Evolutionary conservation across 2,329 filamentous ascomycete genomes (phyloP), one percentile per base, ranked within the genome.

Genomic region (Harringtonia lauricola): DNA sequence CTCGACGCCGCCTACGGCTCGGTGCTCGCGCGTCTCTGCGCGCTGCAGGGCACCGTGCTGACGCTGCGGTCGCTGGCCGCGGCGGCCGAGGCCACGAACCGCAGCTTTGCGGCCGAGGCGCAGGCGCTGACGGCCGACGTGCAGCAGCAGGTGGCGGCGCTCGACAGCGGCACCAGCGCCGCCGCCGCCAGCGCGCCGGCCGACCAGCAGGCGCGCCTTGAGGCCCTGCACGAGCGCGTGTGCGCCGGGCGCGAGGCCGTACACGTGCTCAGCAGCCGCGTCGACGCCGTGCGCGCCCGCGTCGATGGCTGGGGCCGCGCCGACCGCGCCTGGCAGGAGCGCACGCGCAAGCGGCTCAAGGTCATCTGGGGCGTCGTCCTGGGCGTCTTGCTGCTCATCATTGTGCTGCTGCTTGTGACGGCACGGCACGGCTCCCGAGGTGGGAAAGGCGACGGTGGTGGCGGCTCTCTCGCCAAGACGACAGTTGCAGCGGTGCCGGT

Each of bases 1-100:
- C 73, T 90, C 35, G 83, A 89, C 57, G 76, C 83, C 46, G 81
- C 81, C 3, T 89, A 88, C 62, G 83, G 84, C 50, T 74, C 76
- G 0, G 73, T 88, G 10, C 67, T 87, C 26, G 79, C 86, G 56
- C 85, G 82, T 55, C 70, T 83, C 39, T 72, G 71, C 40, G 60
- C 70, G 1, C 65, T 89, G 31, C 79, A 81, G 43, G 72, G 67
- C 51, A 86, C 79, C 1, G 73, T 88, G 33, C 59, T 67, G 7
- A 72, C 72, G 3, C 65, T 90, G 24, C 79, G 79, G 54, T 77
- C 83, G 51, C 68, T 90, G n/a, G 77, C 81, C 1, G 65, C 65
- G 26, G 66, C 75, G 53, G 79, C 80, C 7, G 70, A 68, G 43
- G 67, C 74, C 41, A 66, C 82, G 9, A 72, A 75, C 47, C 62